phyloP scores from a whole-genome alignment of 192 early-diverging fungal species.

The Linnemannia hyalina region DNA sequence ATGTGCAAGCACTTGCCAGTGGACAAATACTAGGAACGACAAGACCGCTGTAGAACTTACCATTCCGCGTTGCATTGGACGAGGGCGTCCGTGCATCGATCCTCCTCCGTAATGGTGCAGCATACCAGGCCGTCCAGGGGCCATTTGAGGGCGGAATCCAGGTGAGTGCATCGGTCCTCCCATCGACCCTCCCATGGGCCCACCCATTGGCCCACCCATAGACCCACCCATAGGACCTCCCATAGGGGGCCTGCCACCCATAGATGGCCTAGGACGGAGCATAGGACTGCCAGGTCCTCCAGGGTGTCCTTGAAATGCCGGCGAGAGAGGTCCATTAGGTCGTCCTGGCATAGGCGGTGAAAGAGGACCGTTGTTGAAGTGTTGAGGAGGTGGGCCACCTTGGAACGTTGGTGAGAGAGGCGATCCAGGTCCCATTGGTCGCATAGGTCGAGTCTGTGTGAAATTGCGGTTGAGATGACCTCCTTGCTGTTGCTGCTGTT shows the following conservation, averaged over 20 bases:
- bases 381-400: slow-evolving; percentile 22
- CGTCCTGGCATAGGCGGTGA: slow-evolving; percentile 23
- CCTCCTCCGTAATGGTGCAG: slow-evolving; percentile 13
- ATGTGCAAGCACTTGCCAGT: background rate
- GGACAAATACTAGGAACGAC: background rate
- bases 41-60: background rate
- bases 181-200: slow-evolving; percentile 15
- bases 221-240: slow-evolving; percentile 38
- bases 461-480: slow-evolving; percentile 28
- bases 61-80: slow-evolving; percentile 42
- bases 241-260: slow-evolving; percentile 45
- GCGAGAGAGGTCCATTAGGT: slow-evolving; percentile 9
- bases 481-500: slow-evolving; percentile 13
- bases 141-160: slow-evolving; percentile 35
- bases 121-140: slow-evolving; percentile 26
- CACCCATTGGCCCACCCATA: slow-evolving; percentile 20
- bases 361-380: slow-evolving; percentile 20
- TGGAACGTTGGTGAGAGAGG: slow-evolving; percentile 32
- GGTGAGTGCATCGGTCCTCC: slow-evolving; percentile 22
- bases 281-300: slow-evolving; percentile 8
- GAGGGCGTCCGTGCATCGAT: slow-evolving; percentile 36
- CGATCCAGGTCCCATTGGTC: slow-evolving; percentile 35
- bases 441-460: slow-evolving; percentile 37
- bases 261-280: slow-evolving; percentile 26
- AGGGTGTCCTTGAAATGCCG: slow-evolving; percentile 4